Base-by-base conservation (phyloP, 2,329 filamentous ascomycete genomes). In the Ophiostoma perfectum region DNA sequence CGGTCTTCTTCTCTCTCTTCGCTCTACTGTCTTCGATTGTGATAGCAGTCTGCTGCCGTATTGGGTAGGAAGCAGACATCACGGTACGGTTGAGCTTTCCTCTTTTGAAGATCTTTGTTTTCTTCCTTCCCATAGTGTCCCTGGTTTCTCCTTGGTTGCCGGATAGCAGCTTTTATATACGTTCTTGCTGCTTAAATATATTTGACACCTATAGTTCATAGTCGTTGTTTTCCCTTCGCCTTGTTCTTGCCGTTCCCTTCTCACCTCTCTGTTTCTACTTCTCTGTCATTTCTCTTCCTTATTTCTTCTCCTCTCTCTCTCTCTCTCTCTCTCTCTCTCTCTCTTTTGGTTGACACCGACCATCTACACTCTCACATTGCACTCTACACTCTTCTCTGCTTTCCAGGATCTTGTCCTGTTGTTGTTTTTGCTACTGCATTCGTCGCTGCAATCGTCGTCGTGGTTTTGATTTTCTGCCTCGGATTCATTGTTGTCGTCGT, bases 51-150 rank as follows among this genome's bases (percentile, higher is more conserved):
- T 45, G 41, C 8, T 18, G 11, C 63, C n/a, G 7, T 45, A 45
- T 67, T n/a, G 11, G 64, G 70, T 49, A 70, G 45, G 64, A 52
- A 42, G n/a, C 11, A 12, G 12, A 14, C 18, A 39, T 8, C 18
- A 52, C 62, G 44, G 55, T 41, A 18, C 63, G 58, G 62, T 70
- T 65, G 70, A n/a, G 18, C 69, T 66, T 71, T 69, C 70, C 69
- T 64, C 3, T 42, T 44, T 1, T 27, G 38, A 63, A 47, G 49
- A 47, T 60, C 27, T 12, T 38, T 52, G 42, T 18, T 45, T 47
- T 47, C 11, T n/a, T 64, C 9, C 41, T 42, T 12, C 38, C 9
- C 42, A 47, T 64, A 4, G 39, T 27, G 16, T 64, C 9, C 1
- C 41, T 47, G 42, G 42, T 64, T 47, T 38, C 63, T n/a, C 42